Base-by-base conservation (phyloP, 257 asterid species). In the Solanum sparsipilum region DNA sequence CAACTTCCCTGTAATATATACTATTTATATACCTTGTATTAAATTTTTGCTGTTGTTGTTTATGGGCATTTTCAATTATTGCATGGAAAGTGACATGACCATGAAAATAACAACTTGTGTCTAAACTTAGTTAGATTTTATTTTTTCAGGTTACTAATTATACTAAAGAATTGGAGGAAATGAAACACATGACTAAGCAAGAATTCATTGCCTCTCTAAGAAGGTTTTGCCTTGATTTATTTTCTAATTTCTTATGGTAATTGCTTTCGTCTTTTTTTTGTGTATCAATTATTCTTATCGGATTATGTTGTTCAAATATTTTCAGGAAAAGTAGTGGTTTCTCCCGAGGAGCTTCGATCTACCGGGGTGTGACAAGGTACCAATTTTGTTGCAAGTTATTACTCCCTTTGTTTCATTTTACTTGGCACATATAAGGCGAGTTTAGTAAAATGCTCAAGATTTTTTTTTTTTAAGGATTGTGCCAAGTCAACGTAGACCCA, bases 251-350 rank as follows among this genome's bases (percentile, higher is more conserved):
- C 13, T 63, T 63, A 4, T 35, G 52, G 0, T 15, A 3, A 48
- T 7, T 56, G 16, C 70, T 35, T 36, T 39, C 0, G 13, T 29
- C 52, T 71, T 29, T 31, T 29, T 29, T 4, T 52, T 52, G 23
- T 18, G 9, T 18, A 41, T 23, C 25, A 2, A 13, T 58, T 85
- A 20, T 63, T 56, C 25, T 63, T 1, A n/a, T 63, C 5, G 31
- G 16, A 63, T 23, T 63, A 10, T n/a, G 71, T n/a, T 5, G 7
- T 63, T 23, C 15, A n/a, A 63, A n/a, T 10, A n/a, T n/a, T 63
- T n/a, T n/a, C 86, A 96, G 99, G 96, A 95, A 93, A 92, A 96
- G 99, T 85, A 95, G 98, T 18, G 99, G 98, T 60, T 96, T 96
- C 92, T 96, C 98, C 1, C 91, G 99, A 87, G 98, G 98, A 21